Base-by-base conservation (phyloP, 257 asterid genomes). In the Avicennia marina region DNA sequence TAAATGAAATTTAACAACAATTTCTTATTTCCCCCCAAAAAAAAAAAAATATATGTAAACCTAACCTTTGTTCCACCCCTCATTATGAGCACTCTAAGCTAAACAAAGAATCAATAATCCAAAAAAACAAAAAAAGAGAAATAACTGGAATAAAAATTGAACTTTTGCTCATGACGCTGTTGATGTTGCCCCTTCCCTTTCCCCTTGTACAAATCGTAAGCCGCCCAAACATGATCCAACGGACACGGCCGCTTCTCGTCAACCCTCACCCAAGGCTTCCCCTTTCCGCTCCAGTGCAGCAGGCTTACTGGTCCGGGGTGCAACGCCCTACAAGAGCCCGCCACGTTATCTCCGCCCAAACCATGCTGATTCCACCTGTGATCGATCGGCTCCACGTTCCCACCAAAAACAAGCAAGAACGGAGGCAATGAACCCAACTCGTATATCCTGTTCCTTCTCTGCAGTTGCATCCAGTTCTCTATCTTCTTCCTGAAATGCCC, bases 271-370 rank as follows among this genome's bases (percentile, higher is more conserved):
- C 94, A 87, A 0, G 94, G 96, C 75, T 87, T 87, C 9, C 94
- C 96, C 26, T 87, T 87, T 0, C 78, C 78, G 6, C 78, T 72
- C 78, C 78, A 72, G 74, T 72, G 78, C 67, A 72, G 64, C 74
- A 72, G 76, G 66, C 94, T 84, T 47, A 84, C 94, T 21, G 94
- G 94, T 36, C 96, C 94, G 2, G 96, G 83, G 41, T 87, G 96
- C 67, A 87, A 44, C 56, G 86, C 39, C 63, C 96, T 70, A 59
- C 96, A 87, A 0, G 90, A 81, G 17, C 96, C 96, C 16, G 70
- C 77, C 56, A 84, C 90, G 58, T 87, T 87, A 45, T 87, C 94
- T 0, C 96, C 96, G n/a, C n/a, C n/a, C n/a, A n/a, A n/a, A n/a
- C n/a, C n/a, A n/a, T n/a, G n/a, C n/a, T n/a, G n/a, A n/a, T 72